Conservation (phyloP, 2,329 filamentous ascomycete genomes). For the Trichoderma sp. region DNA sequence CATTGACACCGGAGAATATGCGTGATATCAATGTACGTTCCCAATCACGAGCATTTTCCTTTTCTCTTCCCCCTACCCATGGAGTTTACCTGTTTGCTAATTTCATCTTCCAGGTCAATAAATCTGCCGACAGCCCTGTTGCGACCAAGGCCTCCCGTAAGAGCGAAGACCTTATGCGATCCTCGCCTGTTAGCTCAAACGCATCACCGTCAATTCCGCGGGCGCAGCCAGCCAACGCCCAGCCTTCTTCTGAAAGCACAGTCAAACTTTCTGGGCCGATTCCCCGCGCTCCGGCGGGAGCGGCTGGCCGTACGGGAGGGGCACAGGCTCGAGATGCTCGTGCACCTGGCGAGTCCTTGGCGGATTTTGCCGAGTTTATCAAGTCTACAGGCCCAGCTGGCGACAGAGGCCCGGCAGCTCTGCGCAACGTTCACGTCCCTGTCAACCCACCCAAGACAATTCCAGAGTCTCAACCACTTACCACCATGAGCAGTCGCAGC, state of each 20-base stretch:
- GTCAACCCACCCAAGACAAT: constrained; percentile 40
- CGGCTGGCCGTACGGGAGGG: constrained; percentile 31
- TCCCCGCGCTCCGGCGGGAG: constrained; percentile 31
- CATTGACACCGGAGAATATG: constrained; percentile 77
- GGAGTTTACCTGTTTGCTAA: constrained; percentile 24
- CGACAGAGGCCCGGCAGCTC: constrained; percentile 41
- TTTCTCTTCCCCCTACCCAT: neutral
- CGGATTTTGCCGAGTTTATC: constrained; percentile 88
- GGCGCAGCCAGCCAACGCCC: neutral
- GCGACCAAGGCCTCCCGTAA: constrained; percentile 46
- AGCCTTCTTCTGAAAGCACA: constrained; percentile 25
- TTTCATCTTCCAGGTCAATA: constrained; percentile 37
- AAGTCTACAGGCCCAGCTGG: constrained; percentile 76
- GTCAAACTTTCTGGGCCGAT: constrained; percentile 28
- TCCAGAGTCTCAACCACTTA: constrained; percentile 43
- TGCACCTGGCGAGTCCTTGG: constrained; percentile 68
- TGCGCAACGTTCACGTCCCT: constrained; percentile 39
- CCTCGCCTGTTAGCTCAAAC: constrained; percentile 40
- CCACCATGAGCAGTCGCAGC: constrained; percentile 45
- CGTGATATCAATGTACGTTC: constrained; percentile 69
- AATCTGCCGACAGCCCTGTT: constrained; percentile 47
- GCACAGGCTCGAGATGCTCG: constrained; percentile 69
- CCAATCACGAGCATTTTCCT: neutral
- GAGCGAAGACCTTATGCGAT: constrained; percentile 48
- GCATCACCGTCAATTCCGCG: constrained; percentile 32